phyloP scores from a whole-genome alignment of 1,284 basidiomycete species.

The Agroathelia rolfsii region DNA sequence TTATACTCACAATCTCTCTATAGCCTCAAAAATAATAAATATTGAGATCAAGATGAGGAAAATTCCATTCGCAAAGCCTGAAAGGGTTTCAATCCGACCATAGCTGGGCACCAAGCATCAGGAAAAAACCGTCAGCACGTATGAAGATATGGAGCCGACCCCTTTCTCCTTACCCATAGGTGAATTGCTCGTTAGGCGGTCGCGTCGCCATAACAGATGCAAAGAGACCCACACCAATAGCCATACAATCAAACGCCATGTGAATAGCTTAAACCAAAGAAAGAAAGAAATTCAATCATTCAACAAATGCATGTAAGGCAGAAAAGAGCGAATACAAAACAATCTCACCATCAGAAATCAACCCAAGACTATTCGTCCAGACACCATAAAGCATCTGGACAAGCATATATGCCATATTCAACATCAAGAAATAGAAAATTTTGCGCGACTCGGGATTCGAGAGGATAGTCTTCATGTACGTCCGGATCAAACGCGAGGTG shows the following conservation, averaged over 20 bases:
- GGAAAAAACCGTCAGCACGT: no score
- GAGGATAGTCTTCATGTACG: conserved; percentile 82
- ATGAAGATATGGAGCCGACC: conserved; percentile 5
- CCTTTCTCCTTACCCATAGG: conserved; percentile 91
- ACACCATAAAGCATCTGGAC: conserved; percentile 94
- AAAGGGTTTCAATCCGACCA: conserved; percentile 96
- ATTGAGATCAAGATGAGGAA: conserved; percentile 95
- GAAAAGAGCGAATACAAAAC: neutral
- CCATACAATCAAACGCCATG: conserved; percentile 99
- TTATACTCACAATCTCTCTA: conserved; percentile 77
- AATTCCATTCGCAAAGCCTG: conserved; percentile 96
- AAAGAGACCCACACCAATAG: conserved; percentile 90
- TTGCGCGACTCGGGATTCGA: conserved; percentile 86
- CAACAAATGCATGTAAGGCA: conserved; percentile 1
- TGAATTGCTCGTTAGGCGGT: conserved; percentile 90
- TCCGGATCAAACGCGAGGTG: conserved; percentile 47
- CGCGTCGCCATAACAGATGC: conserved; percentile 98
- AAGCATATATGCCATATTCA: conserved; percentile 95
- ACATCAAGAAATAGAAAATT: conserved; percentile 94
- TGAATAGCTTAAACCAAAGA: conserved; percentile 70
- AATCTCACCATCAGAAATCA: conserved; percentile 88
- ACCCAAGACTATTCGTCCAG: conserved; percentile 93
- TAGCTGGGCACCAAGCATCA: conserved; percentile 46
- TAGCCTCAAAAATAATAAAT: conserved; percentile 97
- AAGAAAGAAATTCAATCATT: conserved; percentile 1